A percentile compares a stretch with the other conserved stretches of the same genome.
phyloP scores from a whole-genome alignment of 1,284 basidiomycete genomes.

The Malassezia arunalokei region DNA sequence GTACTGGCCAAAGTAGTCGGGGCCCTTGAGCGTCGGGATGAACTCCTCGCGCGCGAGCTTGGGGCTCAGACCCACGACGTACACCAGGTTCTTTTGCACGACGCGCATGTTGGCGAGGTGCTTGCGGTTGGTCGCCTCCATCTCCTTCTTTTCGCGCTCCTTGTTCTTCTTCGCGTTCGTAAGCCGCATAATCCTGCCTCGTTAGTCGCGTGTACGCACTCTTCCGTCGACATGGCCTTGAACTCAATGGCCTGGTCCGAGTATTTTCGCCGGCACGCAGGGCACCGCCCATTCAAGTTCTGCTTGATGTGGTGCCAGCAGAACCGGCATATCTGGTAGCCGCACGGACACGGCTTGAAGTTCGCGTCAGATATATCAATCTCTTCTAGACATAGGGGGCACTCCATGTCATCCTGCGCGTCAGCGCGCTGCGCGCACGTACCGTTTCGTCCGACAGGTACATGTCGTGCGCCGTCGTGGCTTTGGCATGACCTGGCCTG shows the following conservation, averaged over 20 bases:
- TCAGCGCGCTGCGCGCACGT: background rate
- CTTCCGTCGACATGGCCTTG: conserved; percentile 86
- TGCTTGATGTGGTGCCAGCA: conserved; percentile 98
- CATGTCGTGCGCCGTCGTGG: background rate
- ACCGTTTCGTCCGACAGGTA: conserved; percentile 11
- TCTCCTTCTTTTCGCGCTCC: conserved; percentile 89
- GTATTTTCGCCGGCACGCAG: conserved; percentile 87
- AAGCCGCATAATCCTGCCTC: conserved; percentile 71
- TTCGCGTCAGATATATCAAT: conserved; percentile 98
- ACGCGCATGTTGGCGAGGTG: conserved; percentile 87
- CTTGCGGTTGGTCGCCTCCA: conserved; percentile 73
- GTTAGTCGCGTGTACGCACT: conserved; percentile 55
- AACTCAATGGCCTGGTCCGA: conserved; percentile 87
- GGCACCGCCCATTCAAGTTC: conserved; percentile 89
- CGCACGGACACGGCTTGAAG: conserved; percentile 98
- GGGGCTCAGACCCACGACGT: conserved; percentile 83
- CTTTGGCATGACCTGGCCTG: background rate
- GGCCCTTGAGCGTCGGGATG: conserved; percentile 80
- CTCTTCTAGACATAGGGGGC: conserved; percentile 94
- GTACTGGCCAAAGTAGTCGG: conserved; percentile 97
- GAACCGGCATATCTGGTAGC: conserved; percentile 99
- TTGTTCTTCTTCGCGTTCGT: conserved; percentile 91
- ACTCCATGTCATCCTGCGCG: conserved; percentile 83
- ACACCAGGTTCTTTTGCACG: conserved; percentile 90
- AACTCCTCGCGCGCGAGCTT: conserved; percentile 92